These are phyloP conservation scores for Chaetomiaceae sp. DNA, from an alignment of 2,329 filamentous ascomycete genomes.

Conservation along the genomic window DNA sequence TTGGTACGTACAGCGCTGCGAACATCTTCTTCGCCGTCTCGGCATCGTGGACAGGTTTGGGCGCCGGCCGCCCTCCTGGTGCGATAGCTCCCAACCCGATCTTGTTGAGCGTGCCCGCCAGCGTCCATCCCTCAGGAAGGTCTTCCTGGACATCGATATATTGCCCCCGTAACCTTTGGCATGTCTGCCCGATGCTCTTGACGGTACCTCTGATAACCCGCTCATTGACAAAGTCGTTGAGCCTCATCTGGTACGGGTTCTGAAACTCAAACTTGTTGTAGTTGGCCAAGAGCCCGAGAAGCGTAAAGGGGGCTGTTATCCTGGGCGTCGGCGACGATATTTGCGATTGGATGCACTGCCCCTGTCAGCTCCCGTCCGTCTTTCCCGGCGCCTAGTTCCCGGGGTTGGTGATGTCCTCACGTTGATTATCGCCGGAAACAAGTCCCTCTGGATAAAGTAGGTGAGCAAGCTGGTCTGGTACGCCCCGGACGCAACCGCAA, in stretches of 20 bases:
- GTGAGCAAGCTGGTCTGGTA: slow-evolving; percentile 92
- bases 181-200: slow-evolving; percentile 67
- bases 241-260: slow-evolving; percentile 86
- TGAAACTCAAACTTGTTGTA: slow-evolving; percentile 99
- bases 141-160: slow-evolving; percentile 90
- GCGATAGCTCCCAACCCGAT: slow-evolving; percentile 77
- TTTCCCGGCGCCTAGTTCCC: neutral
- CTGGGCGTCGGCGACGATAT: slow-evolving; percentile 59
- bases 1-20: slow-evolving; percentile 60
- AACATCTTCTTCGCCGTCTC: slow-evolving; percentile 83
- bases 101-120: slow-evolving; percentile 75
- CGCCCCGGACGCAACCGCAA: slow-evolving; percentile 84
- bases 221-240: slow-evolving; percentile 96
- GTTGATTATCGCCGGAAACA: slow-evolving; percentile 94
- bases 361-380: neutral
- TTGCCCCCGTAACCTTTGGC: slow-evolving; percentile 60
- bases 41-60: slow-evolving; percentile 58
- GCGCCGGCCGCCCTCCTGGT: slow-evolving; percentile 60
- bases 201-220: slow-evolving; percentile 78
- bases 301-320: slow-evolving; percentile 69
- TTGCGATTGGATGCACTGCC: slow-evolving; percentile 62
- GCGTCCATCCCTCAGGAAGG: slow-evolving; percentile 80
- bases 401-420: no score
- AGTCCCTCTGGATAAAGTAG: slow-evolving; percentile 89
- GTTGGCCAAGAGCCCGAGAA: slow-evolving; percentile 84